Evolutionary conservation across 176 grass and related monocot species (phyloP), one percentile per base, ranked within the genome.

Genomic region (Aegilops bicornis): DNA sequence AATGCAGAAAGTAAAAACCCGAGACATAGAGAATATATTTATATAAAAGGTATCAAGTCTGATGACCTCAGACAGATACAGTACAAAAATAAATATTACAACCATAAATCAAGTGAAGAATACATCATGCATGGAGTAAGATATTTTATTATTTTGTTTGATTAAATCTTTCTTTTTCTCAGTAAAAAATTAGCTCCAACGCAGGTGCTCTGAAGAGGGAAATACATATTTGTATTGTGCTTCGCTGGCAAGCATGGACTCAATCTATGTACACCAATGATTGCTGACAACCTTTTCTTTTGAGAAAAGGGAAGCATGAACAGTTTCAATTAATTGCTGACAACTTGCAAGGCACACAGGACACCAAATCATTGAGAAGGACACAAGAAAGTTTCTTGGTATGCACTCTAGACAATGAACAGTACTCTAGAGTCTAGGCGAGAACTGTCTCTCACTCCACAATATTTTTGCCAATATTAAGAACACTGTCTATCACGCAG

Each of bases 371-470:
- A 78, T 83, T 62, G 48, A 69, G 60, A 88, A 83, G 27, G 73
- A 37, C 19, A 19, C 25, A 22, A 83, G 19, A 25, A 68, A 78
- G 24, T 48, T 83, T 62, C 80, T 88, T 83, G 36, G 6, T 19
- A 61, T 83, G 25, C 64, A 83, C 73, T 76, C 48, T 59, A 83
- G 12, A 83, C 77, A 66, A 83, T 83, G 80, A 70, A 63, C 37
- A 59, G 20, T 59, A 59, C 7, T 59, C 56, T 59, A 59, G 56
- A 59, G 19, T 59, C 56, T n/a, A 59, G 56, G 7, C 56, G 7
- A 22, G 56, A 59, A 9, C 56, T 83, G 54, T 52, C 42, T 11
- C 13, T 58, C 30, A 66, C 31, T 54, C n/a, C 61, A 16, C 8
- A 88, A 80, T 69, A 16, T 37, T 25, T 54, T 58, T 24, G 32